Evolutionary conservation across 345 rosid species (phyloP).

Genomic region (Bruguiera parviflora): DNA sequence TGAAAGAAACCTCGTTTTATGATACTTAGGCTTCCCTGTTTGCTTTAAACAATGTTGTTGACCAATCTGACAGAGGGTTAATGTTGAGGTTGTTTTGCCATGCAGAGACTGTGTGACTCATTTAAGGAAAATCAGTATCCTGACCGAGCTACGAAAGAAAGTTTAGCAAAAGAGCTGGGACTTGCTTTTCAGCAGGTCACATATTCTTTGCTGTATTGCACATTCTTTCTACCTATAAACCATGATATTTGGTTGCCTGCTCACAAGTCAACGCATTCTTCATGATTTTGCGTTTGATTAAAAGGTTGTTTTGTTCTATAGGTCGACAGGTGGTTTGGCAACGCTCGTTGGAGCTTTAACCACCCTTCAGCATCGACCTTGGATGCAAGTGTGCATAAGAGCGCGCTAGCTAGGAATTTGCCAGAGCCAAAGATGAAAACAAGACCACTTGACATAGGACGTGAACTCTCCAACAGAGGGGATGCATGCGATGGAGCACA

Average conservation of each 20-base stretch:
- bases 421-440: conserved; percentile 9
- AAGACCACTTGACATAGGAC: background rate
- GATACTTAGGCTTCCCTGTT: too few species aligned
- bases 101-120: conserved; percentile 55
- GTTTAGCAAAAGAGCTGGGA: conserved; percentile 58
- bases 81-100: conserved; percentile 10
- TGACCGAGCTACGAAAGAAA: conserved; percentile 52
- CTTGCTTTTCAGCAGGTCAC: conserved; percentile 61
- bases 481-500: conserved; percentile 3
- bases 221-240: background rate
- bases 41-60: too few species aligned
- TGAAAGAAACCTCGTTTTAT: background rate
- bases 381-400: background rate
- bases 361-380: conserved; percentile 31
- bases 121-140: conserved; percentile 74
- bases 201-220: conserved; percentile 1
- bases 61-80: background rate
- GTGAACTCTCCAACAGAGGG: background rate
- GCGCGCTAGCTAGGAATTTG: conserved; percentile 24
- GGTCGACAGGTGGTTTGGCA: conserved; percentile 82
- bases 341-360: conserved; percentile 68
- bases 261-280: background rate
- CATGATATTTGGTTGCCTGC: too few species aligned
- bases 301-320: conserved; percentile 17
- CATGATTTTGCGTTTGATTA: too few species aligned